phyloP scores from a whole-genome alignment of 1,284 basidiomycete genomes.

The Erythrobasidium hasegawianum region DNA sequence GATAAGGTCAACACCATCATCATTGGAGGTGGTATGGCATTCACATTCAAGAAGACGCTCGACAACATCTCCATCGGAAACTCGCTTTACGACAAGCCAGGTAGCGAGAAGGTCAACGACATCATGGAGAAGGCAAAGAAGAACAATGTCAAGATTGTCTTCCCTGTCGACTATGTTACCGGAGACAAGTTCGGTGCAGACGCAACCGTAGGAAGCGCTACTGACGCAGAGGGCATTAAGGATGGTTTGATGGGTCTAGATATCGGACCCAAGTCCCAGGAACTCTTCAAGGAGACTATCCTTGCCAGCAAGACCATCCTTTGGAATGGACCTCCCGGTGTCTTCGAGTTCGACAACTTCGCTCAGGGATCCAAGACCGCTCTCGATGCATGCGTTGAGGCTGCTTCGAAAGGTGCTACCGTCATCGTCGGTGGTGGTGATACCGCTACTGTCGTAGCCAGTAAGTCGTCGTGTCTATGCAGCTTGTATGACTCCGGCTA shows the following conservation, averaged over 20 bases:
- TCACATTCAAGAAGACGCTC: conserved; percentile 97
- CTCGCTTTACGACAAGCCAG: conserved; percentile 89
- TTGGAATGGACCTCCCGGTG: conserved; percentile 97
- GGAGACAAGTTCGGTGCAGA: conserved; percentile 95
- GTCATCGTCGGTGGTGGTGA: conserved; percentile 90
- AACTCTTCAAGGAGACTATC: conserved; percentile 76
- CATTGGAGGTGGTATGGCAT: conserved; percentile 98
- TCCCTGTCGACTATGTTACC: conserved; percentile 91
- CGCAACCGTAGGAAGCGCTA: conserved; percentile 71
- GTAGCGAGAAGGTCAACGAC: conserved; percentile 77
- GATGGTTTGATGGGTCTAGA: conserved; percentile 92
- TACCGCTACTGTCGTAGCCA: conserved; percentile 82
- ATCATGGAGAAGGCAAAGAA: conserved; percentile 90
- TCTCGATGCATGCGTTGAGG: conserved; percentile 81
- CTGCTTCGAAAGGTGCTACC: conserved; percentile 76
- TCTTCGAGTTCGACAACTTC: conserved; percentile 94
- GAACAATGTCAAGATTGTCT: conserved; percentile 90
- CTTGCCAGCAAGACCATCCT: conserved; percentile 91
- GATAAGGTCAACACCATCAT: conserved; percentile 98
- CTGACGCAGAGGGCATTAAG: conserved; percentile 81
- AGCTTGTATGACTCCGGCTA: not conserved
- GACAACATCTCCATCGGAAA: conserved; percentile 81
- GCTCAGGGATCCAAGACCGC: conserved; percentile 79
- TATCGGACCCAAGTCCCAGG: conserved; percentile 69
- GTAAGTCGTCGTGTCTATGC: conserved; percentile 10